Evolutionary conservation across 2,329 filamentous ascomycete genomes (phyloP).

Genomic region (Fusarium pseudocircinatum): DNA sequence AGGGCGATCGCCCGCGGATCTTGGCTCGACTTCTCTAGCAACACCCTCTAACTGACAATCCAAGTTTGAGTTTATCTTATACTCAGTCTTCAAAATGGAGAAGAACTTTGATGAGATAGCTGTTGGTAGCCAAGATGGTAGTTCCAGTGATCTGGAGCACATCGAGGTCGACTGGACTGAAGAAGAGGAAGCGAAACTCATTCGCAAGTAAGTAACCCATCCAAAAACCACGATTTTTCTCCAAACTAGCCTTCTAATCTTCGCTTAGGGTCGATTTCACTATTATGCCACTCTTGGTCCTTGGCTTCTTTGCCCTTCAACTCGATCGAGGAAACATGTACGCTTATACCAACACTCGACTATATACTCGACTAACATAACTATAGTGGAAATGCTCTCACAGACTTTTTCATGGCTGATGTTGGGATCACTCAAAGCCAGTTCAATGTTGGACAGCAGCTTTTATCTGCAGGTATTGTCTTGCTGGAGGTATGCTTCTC

Average conservation of each 20-base stretch:
- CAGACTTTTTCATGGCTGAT: constrained; percentile 57
- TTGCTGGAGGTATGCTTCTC: constrained; percentile 45
- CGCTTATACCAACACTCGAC: not conserved
- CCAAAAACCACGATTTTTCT: not conserved
- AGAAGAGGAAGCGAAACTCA: constrained; percentile 43
- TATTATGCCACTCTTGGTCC: constrained; percentile 57
- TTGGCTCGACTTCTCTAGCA: not conserved
- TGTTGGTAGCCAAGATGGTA: constrained; percentile 3
- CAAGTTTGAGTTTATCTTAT: not conserved
- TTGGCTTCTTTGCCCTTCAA: constrained; percentile 59
- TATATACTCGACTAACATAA: not conserved
- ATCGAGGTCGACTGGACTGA: constrained; percentile 39
- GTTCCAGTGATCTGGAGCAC: constrained; percentile 23
- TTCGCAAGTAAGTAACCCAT: constrained; percentile 41
- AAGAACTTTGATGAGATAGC: constrained; percentile 22
- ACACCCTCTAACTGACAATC: not conserved
- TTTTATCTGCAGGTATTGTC: constrained; percentile 59
- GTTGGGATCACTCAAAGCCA: constrained; percentile 58
- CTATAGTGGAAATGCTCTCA: constrained; percentile 52
- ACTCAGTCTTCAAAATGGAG: constrained; percentile 12
- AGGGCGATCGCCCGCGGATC: not conserved
- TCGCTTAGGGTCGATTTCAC: constrained; percentile 53
- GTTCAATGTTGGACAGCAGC: constrained; percentile 58
- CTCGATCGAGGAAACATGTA: constrained; percentile 51
- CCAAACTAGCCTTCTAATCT: no score